A percentile compares a stretch with the other conserved stretches of the same genome.
Evolutionary conservation across 805 yeast genomes (phyloP).

Genomic region (Teunomyces atbi): DNA sequence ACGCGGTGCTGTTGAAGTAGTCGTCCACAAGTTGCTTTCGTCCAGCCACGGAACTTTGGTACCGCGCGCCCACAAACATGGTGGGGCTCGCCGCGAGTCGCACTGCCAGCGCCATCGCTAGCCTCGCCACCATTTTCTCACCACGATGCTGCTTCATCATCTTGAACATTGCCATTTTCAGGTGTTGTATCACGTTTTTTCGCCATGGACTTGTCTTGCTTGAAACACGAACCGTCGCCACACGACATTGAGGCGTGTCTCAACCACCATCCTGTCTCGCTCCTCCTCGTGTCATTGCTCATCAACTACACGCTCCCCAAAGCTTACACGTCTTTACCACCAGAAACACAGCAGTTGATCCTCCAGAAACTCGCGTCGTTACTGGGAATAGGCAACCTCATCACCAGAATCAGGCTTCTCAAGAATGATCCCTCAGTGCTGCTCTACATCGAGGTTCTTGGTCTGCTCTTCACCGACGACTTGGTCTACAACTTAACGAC

Average conservation of each 20-base stretch:
- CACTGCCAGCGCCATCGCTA: too few species aligned
- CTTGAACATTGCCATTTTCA: neutral
- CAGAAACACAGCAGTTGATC: conserved; percentile 8
- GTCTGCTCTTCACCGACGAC: conserved; percentile 14
- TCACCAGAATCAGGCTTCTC: conserved; percentile 13
- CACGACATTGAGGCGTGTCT: conserved; percentile 5
- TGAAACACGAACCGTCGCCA: conserved; percentile 9
- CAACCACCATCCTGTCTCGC: conserved; percentile 3
- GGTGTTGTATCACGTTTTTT: neutral
- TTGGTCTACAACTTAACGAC: conserved; percentile 10
- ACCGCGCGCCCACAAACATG: too few species aligned
- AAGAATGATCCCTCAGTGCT: neutral
- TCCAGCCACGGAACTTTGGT: too few species aligned
- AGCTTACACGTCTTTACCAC: conserved; percentile 20
- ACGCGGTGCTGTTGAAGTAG: conserved; percentile 20
- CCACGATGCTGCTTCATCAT: neutral
- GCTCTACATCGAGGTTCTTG: conserved; percentile 13
- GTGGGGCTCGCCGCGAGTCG: too few species aligned
- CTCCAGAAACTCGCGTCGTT: conserved; percentile 20
- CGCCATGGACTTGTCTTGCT: conserved; percentile 1
- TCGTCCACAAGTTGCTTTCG: conserved; percentile 12
- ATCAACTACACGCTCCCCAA: conserved; percentile 36
- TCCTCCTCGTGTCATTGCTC: conserved; percentile 20
- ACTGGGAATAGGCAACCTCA: conserved; percentile 33
- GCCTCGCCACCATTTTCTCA: too few species aligned